Percentiles rank a stretch among this genome's conserved stretches.
phyloP scores from a whole-genome alignment of 31 red algal species.

The Bonnemaisonia californica region DNA sequence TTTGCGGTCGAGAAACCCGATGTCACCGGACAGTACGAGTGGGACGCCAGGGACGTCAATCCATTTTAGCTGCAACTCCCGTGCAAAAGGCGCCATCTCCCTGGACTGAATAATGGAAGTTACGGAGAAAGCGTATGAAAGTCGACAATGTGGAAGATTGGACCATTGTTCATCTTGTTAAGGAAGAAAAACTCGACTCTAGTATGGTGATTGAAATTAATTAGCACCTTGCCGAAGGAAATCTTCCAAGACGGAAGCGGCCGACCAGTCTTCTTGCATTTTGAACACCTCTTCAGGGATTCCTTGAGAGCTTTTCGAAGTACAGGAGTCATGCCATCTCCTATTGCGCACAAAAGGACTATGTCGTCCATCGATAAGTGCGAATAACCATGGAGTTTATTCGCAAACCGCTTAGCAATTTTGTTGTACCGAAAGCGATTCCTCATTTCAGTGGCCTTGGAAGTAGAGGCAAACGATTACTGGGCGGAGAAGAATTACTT shows the following conservation, averaged over 20 bases:
- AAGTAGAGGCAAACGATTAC: background rate
- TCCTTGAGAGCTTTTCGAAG: background rate
- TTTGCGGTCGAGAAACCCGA: background rate
- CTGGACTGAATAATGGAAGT: background rate
- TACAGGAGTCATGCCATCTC: background rate
- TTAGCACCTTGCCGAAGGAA: background rate
- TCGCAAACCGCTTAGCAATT: conserved; percentile 32
- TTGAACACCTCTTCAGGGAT: background rate
- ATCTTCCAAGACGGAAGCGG: background rate
- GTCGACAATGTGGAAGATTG: conserved; percentile 31
- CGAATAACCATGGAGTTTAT: conserved; percentile 30
- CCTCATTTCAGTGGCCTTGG: background rate
- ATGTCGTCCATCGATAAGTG: conserved; percentile 30
- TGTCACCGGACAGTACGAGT: background rate
- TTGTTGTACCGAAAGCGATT: background rate
- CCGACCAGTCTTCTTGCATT: background rate
- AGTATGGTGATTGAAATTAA: conserved; percentile 13
- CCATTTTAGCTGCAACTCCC: background rate
- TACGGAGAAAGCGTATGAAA: background rate
- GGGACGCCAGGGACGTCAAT: conserved; percentile 11
- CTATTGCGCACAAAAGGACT: background rate
- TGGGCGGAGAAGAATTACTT: too few relatives aligned
- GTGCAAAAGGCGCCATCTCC: background rate
- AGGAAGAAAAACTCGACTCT: conserved; percentile 27
- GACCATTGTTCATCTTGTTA: background rate